Evolutionary conservation across 331 rosid species (phyloP).

Genomic region (Rosa hybrid): DNA sequence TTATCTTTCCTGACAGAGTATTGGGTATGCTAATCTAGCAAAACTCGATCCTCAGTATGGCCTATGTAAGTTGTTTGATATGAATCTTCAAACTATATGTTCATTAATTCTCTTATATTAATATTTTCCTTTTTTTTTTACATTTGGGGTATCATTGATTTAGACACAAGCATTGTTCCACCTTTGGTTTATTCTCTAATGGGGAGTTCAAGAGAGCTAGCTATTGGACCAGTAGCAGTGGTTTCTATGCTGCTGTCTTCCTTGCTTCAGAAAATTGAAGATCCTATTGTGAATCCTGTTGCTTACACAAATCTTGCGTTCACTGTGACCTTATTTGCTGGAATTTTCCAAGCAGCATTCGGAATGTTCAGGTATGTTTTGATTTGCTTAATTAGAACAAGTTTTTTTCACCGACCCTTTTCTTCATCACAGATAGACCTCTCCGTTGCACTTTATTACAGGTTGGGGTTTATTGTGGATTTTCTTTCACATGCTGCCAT

Average conservation of each 20-base stretch:
- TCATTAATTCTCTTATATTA: neutral
- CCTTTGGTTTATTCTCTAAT: slow-evolving; percentile 47
- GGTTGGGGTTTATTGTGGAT: slow-evolving; percentile 52
- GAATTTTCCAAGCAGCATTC: slow-evolving; percentile 48
- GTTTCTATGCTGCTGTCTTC: slow-evolving; percentile 48
- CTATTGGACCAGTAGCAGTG: slow-evolving; percentile 58
- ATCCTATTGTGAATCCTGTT: slow-evolving; percentile 42
- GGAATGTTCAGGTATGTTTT: slow-evolving; percentile 39
- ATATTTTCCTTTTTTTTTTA: neutral
- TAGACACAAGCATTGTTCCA: slow-evolving; percentile 52
- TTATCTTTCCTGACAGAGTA: slow-evolving; percentile 37
- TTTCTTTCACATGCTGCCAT: slow-evolving; percentile 55
- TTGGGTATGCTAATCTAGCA: slow-evolving; percentile 59
- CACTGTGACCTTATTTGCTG: slow-evolving; percentile 52
- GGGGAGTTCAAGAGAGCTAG: slow-evolving; percentile 58
- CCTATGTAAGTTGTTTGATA: slow-evolving; percentile 39
- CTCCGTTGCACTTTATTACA: neutral
- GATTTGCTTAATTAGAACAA: neutral
- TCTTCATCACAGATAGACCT: neutral
- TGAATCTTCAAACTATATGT: neutral
- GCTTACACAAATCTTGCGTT: slow-evolving; percentile 40
- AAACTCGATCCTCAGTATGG: slow-evolving; percentile 62
- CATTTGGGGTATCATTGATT: neutral
- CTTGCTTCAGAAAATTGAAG: slow-evolving; percentile 41
- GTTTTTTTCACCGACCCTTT: neutral